phyloP scores from a whole-genome alignment of 805 yeast genomes.

The Kodamaea leandrae region DNA sequence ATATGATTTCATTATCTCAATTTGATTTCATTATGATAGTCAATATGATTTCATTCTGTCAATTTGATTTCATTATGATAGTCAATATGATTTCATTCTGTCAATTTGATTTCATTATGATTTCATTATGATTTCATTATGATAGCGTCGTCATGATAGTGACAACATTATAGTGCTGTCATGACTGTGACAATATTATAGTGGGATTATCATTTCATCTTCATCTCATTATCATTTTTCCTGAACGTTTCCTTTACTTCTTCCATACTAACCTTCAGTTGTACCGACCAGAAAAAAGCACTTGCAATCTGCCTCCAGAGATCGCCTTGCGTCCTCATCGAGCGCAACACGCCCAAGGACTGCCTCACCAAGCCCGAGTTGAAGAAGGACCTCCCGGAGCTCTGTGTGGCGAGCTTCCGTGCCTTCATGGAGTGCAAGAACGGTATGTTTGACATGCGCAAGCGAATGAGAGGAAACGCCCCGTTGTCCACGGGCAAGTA shows the following conservation, averaged over 20 bases:
- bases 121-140: too few relatives aligned
- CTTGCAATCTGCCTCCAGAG: constrained; percentile 93
- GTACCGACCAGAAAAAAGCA: constrained; percentile 92
- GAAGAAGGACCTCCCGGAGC: constrained; percentile 74
- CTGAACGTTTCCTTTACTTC: neutral
- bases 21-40: too few relatives aligned
- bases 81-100: too few relatives aligned
- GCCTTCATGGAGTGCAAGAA: constrained; percentile 87
- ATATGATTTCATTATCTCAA: too few relatives aligned
- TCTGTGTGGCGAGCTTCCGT: constrained; percentile 79
- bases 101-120: too few relatives aligned
- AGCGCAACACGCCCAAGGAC: constrained; percentile 84
- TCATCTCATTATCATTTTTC: too few relatives aligned
- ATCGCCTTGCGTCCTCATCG: constrained; percentile 92
- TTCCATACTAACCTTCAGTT: constrained; percentile 45
- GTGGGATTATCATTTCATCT: too few relatives aligned
- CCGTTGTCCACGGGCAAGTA: constrained; percentile 89
- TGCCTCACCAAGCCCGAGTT: constrained; percentile 82
- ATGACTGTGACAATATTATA: too few relatives aligned
- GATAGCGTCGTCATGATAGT: too few relatives aligned
- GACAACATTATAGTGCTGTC: too few relatives aligned
- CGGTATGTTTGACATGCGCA: constrained; percentile 89
- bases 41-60: too few relatives aligned
- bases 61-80: too few relatives aligned
- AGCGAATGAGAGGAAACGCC: constrained; percentile 91